phyloP scores from a whole-genome alignment of 2,329 filamentous ascomycete genomes.

The Botrytis fabae region DNA sequence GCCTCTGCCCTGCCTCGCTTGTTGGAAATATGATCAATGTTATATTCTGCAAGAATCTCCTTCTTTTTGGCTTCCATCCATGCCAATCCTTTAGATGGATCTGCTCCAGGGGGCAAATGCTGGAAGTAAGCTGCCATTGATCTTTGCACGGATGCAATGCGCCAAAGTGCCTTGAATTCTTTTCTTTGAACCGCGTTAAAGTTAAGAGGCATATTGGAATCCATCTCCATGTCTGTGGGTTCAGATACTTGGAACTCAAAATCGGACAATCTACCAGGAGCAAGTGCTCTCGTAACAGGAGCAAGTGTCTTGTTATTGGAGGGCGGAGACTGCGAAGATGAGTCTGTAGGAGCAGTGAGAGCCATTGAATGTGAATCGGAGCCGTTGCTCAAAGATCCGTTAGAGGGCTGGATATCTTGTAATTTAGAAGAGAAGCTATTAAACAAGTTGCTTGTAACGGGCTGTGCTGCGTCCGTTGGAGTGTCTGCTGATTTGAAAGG shows the following conservation, averaged over 20 bases:
- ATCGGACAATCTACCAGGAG: constrained; percentile 17
- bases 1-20: constrained; percentile 6
- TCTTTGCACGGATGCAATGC: constrained; percentile 37
- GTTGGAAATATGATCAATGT: constrained; percentile 1
- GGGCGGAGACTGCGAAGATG: background rate
- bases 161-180: constrained; percentile 36
- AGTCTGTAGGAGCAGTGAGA: constrained; percentile 7
- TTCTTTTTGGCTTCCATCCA: constrained; percentile 20
- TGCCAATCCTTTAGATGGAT: constrained; percentile 10
- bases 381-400: background rate
- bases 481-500: constrained; percentile 28
- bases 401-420: background rate
- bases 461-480: constrained; percentile 27
- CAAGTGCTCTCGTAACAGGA: background rate
- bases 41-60: constrained; percentile 14
- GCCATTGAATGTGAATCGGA: background rate
- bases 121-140: constrained; percentile 34
- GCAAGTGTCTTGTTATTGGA: background rate
- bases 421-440: constrained; percentile 21
- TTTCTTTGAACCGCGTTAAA: constrained; percentile 30
- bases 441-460: constrained; percentile 28
- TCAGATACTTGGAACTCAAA: constrained; percentile 24
- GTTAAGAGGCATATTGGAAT: constrained; percentile 28
- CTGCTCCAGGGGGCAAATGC: constrained; percentile 20
- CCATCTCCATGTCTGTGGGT: constrained; percentile 33